Evolutionary conservation across 805 yeast species (phyloP).

Genomic region (Metschnikowia chrysomelidarum): DNA sequence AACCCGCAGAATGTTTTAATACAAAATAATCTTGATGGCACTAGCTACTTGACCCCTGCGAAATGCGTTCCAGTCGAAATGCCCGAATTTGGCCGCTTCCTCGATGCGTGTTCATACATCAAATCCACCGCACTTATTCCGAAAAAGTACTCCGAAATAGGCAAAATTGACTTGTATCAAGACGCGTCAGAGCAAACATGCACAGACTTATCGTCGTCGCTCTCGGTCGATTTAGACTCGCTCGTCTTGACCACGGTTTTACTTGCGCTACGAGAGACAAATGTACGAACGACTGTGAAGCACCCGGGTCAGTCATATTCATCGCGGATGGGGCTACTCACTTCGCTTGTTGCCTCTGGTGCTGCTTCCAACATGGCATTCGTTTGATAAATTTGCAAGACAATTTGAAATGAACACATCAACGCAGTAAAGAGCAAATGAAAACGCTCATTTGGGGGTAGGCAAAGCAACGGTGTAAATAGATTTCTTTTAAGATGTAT

Average conservation of each 20-base stretch:
- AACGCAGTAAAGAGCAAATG: too few relatives aligned
- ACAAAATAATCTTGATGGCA: slow-evolving; percentile 14
- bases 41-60: slow-evolving; percentile 7
- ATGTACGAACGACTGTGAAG: slow-evolving; percentile 21
- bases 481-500: too few relatives aligned
- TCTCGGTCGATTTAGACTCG: slow-evolving; percentile 32
- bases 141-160: slow-evolving; percentile 36
- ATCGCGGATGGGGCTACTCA: slow-evolving; percentile 5
- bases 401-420: too few relatives aligned
- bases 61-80: slow-evolving; percentile 26
- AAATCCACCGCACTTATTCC: slow-evolving; percentile 26
- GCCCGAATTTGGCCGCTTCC: slow-evolving; percentile 41
- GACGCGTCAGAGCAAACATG: slow-evolving; percentile 15
- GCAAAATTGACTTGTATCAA: slow-evolving; percentile 36
- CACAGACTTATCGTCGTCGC: slow-evolving; percentile 25
- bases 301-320: slow-evolving; percentile 9
- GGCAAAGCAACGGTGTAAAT: too few relatives aligned
- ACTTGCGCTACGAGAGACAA: slow-evolving; percentile 32
- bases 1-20: slow-evolving; percentile 25
- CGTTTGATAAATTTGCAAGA: too few relatives aligned
- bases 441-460: too few relatives aligned
- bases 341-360: slow-evolving; percentile 3
- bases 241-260: slow-evolving; percentile 32
- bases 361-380: too few relatives aligned
- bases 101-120: slow-evolving; percentile 27